Conservation (phyloP, 768 basidiomycete species). For the Psilocybe cyanescens region DNA sequence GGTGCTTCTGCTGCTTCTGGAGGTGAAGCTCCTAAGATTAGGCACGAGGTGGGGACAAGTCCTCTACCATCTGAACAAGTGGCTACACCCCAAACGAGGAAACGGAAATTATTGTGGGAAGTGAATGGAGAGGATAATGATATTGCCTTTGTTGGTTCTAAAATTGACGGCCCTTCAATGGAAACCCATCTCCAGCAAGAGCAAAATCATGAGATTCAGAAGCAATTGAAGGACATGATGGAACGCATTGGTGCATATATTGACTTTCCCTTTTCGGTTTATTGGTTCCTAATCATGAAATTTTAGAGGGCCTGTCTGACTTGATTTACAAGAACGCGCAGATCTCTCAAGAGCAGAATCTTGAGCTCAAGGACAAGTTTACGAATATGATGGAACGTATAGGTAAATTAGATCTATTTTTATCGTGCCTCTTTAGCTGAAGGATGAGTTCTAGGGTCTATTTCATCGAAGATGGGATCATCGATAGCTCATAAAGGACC, state of each 20-base stretch:
- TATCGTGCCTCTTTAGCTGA: background rate
- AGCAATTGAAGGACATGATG: background rate
- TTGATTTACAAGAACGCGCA: background rate
- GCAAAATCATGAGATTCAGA: background rate
- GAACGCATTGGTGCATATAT: background rate
- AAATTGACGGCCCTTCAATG: no score
- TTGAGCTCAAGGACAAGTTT: background rate
- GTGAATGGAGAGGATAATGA: background rate
- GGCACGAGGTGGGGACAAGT: conserved; percentile 17
- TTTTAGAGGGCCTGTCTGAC: background rate
- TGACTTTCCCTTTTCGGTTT: background rate
- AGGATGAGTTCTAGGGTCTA: background rate
- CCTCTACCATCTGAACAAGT: conserved; percentile 4
- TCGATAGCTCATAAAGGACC: background rate
- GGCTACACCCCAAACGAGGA: background rate
- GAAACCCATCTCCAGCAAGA: no score
- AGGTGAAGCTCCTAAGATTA: background rate
- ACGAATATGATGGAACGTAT: background rate
- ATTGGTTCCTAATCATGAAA: background rate
- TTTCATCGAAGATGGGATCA: no score
- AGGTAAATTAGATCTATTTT: background rate
- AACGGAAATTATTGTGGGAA: background rate
- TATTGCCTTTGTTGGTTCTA: no score
- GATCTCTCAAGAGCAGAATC: background rate
- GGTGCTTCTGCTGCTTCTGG: background rate